A percentile compares a stretch with the other conserved stretches of the same genome.
These are phyloP conservation scores for Chrysoporthe puriensis DNA, from an alignment of 2,329 filamentous ascomycete species.

Conservation along the genomic window DNA sequence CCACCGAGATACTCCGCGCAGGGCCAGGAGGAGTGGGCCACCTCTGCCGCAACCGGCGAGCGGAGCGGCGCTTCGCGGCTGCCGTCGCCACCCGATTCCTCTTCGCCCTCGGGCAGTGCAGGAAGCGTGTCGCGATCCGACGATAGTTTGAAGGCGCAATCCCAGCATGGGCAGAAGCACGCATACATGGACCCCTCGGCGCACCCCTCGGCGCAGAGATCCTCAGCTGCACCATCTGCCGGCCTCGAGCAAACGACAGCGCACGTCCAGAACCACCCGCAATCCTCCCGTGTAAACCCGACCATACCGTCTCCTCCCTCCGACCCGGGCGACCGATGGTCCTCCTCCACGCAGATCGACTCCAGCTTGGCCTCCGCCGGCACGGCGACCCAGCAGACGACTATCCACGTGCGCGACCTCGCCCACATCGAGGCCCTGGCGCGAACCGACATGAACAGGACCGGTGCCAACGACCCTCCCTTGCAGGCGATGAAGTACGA, in stretches of 20 bases:
- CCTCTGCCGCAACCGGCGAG: background rate
- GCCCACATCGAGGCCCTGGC: conserved; percentile 91
- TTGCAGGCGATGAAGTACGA: conserved; percentile 74
- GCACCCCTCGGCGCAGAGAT: conserved; percentile 30
- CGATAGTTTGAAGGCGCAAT: conserved; percentile 31
- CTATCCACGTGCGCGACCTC: conserved; percentile 83
- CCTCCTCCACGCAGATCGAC: conserved; percentile 31
- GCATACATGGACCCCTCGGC: conserved; percentile 32
- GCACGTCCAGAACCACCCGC: conserved; percentile 33
- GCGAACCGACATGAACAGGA: conserved; percentile 70
- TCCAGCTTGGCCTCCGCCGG: conserved; percentile 35
- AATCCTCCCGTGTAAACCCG: conserved; percentile 34
- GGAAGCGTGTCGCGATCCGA: conserved; percentile 21
- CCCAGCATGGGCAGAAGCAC: conserved; percentile 35
- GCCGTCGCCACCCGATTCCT: conserved; percentile 59
- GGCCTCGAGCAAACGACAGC: conserved; percentile 1
- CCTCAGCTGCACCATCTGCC: conserved; percentile 31
- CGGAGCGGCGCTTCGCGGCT: conserved; percentile 51
- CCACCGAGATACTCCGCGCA: conserved; percentile 16
- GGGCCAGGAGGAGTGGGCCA: background rate
- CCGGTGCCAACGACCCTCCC: conserved; percentile 54
- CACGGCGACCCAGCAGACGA: conserved; percentile 48
- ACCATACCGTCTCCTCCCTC: conserved; percentile 43
- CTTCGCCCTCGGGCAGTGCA: conserved; percentile 49
- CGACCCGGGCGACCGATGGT: conserved; percentile 36